A percentile compares a stretch with the other conserved stretches of the same genome.
phyloP scores from a whole-genome alignment of 2,329 filamentous ascomycete genomes.

The Septoria linicola region DNA sequence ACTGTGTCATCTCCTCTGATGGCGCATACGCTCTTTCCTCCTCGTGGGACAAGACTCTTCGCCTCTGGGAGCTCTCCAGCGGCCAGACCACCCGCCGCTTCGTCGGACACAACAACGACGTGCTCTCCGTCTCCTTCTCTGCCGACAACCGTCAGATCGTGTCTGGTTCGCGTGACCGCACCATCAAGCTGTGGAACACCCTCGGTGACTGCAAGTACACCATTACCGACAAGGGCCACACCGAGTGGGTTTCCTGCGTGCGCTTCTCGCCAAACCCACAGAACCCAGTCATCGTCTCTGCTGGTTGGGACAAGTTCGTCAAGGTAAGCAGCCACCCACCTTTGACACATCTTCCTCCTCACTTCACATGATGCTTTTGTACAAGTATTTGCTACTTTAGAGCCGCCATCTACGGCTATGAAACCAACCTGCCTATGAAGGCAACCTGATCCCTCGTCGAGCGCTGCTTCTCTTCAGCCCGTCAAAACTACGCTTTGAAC shows the following conservation, averaged over 20 bases:
- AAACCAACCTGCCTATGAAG: slow-evolving; percentile 82
- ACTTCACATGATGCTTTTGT: slow-evolving; percentile 77
- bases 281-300: slow-evolving; percentile 98
- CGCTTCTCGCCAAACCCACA: slow-evolving; percentile 99
- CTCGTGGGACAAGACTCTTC: slow-evolving; percentile 99
- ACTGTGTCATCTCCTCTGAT: slow-evolving; percentile 99
- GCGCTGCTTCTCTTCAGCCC: neutral
- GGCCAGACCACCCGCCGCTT: slow-evolving; percentile 97
- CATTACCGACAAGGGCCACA: slow-evolving; percentile 99
- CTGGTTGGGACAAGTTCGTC: slow-evolving; percentile 99
- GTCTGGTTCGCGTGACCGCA: slow-evolving; percentile 94
- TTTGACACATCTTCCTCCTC: slow-evolving; percentile 26
- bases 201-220: slow-evolving; percentile 99
- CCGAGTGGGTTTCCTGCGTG: slow-evolving; percentile 99
- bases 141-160: slow-evolving; percentile 99
- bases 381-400: slow-evolving; percentile 99
- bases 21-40: slow-evolving; percentile 98
- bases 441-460: slow-evolving; percentile 65
- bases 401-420: slow-evolving; percentile 79
- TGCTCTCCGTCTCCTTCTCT: slow-evolving; percentile 99
- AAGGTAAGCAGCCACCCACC: slow-evolving; percentile 70
- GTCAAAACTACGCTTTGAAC: neutral
- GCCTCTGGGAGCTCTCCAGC: slow-evolving; percentile 97
- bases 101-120: slow-evolving; percentile 98
- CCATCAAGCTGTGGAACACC: slow-evolving; percentile 99